Conservation (phyloP, 2,329 filamentous ascomycete species). For the Phaeosphaeriaceae sp. region DNA sequence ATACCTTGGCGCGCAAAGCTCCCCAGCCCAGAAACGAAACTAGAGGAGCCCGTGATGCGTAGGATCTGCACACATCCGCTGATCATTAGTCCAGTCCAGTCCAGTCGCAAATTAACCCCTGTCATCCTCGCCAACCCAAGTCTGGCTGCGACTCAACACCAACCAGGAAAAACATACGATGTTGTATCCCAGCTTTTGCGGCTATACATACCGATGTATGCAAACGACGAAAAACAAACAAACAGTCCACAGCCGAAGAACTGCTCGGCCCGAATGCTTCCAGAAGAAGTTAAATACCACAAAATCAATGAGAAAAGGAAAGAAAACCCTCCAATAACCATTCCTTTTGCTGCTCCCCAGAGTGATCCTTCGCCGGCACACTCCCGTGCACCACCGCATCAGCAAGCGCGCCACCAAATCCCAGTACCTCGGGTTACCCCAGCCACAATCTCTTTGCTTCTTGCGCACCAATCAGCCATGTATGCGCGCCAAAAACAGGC, state of each 20-base stretch:
- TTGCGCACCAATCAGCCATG: not conserved
- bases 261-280: not conserved
- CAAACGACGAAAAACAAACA: not conserved
- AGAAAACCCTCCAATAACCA: not conserved
- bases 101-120: not conserved
- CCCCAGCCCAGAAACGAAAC: not conserved
- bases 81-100: not conserved
- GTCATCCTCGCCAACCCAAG: not conserved
- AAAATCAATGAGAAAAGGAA: not conserved
- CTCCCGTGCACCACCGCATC: not conserved
- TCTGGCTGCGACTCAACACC: not conserved
- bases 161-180: not conserved
- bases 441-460: not conserved
- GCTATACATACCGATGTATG: not conserved
- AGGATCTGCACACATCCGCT: not conserved
- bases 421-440: not conserved
- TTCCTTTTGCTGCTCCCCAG: not conserved
- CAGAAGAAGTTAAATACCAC: not conserved
- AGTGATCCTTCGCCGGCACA: not conserved
- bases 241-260: not conserved
- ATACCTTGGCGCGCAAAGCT: not conserved
- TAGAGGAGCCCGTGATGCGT: not conserved
- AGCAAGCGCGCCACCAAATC: not conserved
- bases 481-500: not conserved
- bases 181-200: not conserved